Conservation (phyloP, 768 basidiomycete species). For the Leucosporidium creatinivorum region DNA sequence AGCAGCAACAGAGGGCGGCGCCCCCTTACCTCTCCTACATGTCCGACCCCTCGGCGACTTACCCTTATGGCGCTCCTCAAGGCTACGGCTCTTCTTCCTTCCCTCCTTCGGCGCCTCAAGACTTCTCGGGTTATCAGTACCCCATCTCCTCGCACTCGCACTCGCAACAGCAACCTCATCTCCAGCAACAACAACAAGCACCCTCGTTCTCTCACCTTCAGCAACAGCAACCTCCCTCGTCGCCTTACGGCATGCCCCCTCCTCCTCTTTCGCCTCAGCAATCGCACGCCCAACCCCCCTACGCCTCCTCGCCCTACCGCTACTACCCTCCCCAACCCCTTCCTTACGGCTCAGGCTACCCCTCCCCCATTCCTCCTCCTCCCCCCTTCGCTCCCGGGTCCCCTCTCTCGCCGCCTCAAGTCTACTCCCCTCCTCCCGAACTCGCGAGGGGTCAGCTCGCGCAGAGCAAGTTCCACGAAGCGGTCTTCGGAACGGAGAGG, state of each 20-base stretch:
- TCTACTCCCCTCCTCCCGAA: conserved; percentile 15
- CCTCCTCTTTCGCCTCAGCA: too few relatives aligned
- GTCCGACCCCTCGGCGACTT: not conserved
- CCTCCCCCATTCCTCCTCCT: not conserved
- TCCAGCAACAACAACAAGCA: not conserved
- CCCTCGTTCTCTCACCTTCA: not conserved
- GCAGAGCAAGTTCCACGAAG: conserved; percentile 17
- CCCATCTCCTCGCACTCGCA: too few relatives aligned
- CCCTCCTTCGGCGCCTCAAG: too few relatives aligned
- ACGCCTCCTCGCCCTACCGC: not conserved
- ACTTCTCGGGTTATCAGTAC: too few relatives aligned
- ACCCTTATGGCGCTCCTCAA: not conserved
- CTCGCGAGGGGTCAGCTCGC: conserved; percentile 29
- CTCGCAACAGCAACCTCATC: too few relatives aligned
- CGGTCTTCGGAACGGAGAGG: not conserved
- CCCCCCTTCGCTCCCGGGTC: not conserved
- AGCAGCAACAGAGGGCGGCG: not conserved
- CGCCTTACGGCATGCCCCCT: too few relatives aligned
- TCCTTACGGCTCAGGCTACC: not conserved
- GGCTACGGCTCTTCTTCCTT: too few relatives aligned
- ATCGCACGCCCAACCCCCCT: not conserved
- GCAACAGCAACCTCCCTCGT: not conserved
- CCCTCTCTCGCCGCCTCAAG: not conserved
- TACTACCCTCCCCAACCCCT: not conserved
- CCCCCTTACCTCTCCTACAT: not conserved